Conservation (phyloP, 2,329 filamentous ascomycete species). For the Clonostachys byssicola region DNA sequence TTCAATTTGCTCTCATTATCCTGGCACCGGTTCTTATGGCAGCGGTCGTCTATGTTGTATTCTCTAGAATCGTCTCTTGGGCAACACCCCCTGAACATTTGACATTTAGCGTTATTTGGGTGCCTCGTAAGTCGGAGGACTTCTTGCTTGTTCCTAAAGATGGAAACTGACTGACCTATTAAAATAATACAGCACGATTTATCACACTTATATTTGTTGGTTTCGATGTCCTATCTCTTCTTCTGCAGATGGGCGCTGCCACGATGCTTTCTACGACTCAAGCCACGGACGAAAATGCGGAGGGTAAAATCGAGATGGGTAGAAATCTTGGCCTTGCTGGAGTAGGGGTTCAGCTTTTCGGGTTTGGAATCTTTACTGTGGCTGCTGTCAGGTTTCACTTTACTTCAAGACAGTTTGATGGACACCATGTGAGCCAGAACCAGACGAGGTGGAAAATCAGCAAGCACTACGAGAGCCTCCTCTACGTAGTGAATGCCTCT, state of each 20-base stretch:
- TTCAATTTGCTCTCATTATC: constrained; percentile 1
- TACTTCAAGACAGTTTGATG: constrained; percentile 17
- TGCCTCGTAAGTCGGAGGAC: neutral
- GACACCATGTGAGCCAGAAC: neutral
- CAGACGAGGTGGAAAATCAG: neutral
- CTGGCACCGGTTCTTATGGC: constrained; percentile 1
- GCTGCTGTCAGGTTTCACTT: constrained; percentile 41
- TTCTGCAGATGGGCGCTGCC: constrained; percentile 30
- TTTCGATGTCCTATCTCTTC: constrained; percentile 29
- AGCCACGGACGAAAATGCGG: constrained; percentile 18
- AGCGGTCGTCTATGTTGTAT: neutral
- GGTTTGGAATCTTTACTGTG: constrained; percentile 40
- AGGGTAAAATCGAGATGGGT: constrained; percentile 22
- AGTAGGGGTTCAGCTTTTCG: constrained; percentile 30
- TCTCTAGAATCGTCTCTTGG: constrained; percentile 11
- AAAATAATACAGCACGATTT: neutral
- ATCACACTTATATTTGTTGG: constrained; percentile 33
- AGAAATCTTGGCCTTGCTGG: constrained; percentile 17
- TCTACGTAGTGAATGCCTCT: neutral
- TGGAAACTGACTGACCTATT: no score
- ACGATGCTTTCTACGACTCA: constrained; percentile 31
- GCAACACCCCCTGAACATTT: constrained; percentile 10
- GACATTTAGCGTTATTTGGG: constrained; percentile 5
- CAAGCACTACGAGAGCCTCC: neutral
- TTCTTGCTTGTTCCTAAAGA: no score